phyloP scores from a whole-genome alignment of 169 alveolate genomes.

The Plasmodium knowlesi region DNA sequence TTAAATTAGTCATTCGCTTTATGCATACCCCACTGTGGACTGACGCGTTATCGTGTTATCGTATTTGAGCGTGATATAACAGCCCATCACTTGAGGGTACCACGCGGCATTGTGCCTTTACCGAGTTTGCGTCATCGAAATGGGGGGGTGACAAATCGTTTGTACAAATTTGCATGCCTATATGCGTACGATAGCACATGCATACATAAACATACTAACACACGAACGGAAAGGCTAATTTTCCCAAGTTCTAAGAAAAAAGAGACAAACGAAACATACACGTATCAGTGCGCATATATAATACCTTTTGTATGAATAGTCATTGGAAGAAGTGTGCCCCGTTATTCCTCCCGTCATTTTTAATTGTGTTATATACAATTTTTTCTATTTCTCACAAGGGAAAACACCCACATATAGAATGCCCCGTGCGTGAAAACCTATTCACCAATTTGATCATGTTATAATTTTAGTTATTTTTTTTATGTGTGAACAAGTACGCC shows the following conservation, averaged over 20 bases:
- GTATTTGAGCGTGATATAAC: too few relatives aligned
- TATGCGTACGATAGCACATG: not conserved
- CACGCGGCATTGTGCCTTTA: not conserved
- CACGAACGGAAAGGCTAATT: not conserved
- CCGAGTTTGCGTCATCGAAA: not conserved
- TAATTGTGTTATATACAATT: not conserved
- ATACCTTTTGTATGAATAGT: not conserved
- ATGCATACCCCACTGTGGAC: not conserved
- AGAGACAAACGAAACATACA: not conserved
- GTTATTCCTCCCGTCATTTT: not conserved
- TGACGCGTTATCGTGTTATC: not conserved
- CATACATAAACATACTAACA: not conserved
- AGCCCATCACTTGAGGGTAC: not conserved
- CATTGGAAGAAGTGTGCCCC: not conserved
- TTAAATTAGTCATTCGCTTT: not conserved
- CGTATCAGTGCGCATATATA: not conserved
- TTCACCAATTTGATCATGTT: not conserved
- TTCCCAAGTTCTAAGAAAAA: not conserved
- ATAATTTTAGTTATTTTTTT: not conserved
- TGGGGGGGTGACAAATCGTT: not conserved
- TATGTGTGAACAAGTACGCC: conserved; percentile 7
- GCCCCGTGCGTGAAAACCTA: not conserved
- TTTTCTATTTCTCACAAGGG: not conserved
- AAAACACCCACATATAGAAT: not conserved
- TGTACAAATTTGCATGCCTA: not conserved